Base-by-base conservation (phyloP, 169 alveolate genomes). In the Plasmodium inui region DNA sequence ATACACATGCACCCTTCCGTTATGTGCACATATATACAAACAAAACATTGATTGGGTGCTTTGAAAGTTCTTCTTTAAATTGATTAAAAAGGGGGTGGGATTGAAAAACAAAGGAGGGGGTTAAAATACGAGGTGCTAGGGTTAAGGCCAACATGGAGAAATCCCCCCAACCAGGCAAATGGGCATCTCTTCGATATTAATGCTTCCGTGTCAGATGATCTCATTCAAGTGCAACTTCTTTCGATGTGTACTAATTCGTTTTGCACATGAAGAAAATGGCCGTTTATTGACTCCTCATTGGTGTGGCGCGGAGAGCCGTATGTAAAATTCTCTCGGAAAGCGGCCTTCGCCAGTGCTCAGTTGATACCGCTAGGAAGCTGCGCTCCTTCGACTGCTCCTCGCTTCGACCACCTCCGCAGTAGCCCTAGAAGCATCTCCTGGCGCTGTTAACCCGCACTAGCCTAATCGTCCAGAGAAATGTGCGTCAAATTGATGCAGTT, bases 401-500 rank as follows among this genome's bases (percentile, higher is more conserved):
- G 61, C 46, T 26, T 46, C 53, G 30, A 78, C 3, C 53, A 37
- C 30, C 26, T 41, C 26, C 55, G 22, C 26, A n/a, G n/a, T 50
- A 39, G 1, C 83, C 83, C 28, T 76, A 28, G 14, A 37, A 19
- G 7, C 22, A 22, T 81, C 30, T 7, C 32, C 44, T 9, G 12
- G 67, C 53, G 32, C 14, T 5, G 74, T n/a, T 53, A 50, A 14
- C 9, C 39, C 85, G 71, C 79, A 19, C 32, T 10, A 37, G 44
- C 3, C 78, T 82, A 96, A 84, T 97, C 98, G 72, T 96, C 98
- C 39, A 97, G 92, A 44, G 98, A 96, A 82, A 98, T 97, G 92
- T 98, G 99, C 50, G 99, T 98, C 55, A 98, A 94, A 92, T 97
- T 97, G 78, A 98, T 96, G 67, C 99, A 98, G 94, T 96, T 81